A percentile compares a stretch with the other conserved stretches of the same genome.
Evolutionary conservation across 805 yeast species (phyloP).

Genomic region (Starmerella sirachaensis): DNA sequence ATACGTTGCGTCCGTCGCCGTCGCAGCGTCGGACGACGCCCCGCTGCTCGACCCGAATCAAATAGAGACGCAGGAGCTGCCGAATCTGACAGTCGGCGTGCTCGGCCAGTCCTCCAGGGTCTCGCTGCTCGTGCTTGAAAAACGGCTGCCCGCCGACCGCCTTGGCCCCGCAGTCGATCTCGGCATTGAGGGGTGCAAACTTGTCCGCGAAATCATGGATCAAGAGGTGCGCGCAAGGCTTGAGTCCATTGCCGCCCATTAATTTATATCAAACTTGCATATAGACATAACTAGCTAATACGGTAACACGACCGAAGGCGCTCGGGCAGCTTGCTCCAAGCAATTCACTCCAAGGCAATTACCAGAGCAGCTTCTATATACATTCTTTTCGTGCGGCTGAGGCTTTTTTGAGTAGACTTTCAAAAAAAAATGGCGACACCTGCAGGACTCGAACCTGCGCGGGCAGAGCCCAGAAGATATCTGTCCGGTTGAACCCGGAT

Average conservation of each 20-base stretch:
- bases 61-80: conserved; percentile 73
- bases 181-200: conserved; percentile 78
- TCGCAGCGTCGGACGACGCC: conserved; percentile 66
- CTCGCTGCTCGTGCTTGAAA: conserved; percentile 65
- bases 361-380: no score
- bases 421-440: conserved; percentile 11
- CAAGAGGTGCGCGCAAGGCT: conserved; percentile 45
- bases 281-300: no score
- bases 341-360: no score
- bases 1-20: conserved; percentile 66
- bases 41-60: conserved; percentile 75
- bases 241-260: no score
- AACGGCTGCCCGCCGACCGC: conserved; percentile 70
- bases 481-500: conserved; percentile 7
- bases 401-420: no score
- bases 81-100: conserved; percentile 69
- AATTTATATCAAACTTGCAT: no score
- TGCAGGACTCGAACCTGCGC: conserved; percentile 24
- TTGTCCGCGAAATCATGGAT: conserved; percentile 77
- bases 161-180: conserved; percentile 64
- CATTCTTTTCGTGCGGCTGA: no score
- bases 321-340: no score
- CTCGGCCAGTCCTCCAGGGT: conserved; percentile 73
- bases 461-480: conserved; percentile 22
- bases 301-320: no score